A percentile compares a stretch with the other conserved stretches of the same genome.
Evolutionary conservation across 169 alveolate species (phyloP).

Genomic region (Ichthyophthirius multifiliis): DNA sequence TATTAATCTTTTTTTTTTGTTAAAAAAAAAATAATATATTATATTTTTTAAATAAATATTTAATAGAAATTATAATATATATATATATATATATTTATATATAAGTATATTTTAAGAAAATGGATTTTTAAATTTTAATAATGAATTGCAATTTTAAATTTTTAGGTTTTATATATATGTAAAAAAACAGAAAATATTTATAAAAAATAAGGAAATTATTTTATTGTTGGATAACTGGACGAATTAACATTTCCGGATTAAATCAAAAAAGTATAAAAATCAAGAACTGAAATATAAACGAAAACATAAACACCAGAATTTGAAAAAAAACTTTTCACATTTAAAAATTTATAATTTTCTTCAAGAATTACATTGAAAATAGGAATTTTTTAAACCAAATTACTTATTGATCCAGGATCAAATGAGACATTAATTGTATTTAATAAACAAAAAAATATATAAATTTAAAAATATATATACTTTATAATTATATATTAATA

Average conservation of each 20-base stretch:
- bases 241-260: constrained; percentile 18
- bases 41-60: no score
- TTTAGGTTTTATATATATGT: not conserved
- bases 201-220: constrained; percentile 27
- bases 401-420: constrained; percentile 21
- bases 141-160: not conserved
- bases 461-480: no score
- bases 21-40: no score
- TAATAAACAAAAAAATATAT: no score
- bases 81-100: no score
- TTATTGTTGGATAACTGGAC: constrained; percentile 31
- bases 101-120: not conserved
- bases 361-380: constrained; percentile 35
- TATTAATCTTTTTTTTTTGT: no score
- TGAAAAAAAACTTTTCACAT: constrained; percentile 25
- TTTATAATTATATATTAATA: not conserved
- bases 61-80: no score
- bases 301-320: constrained; percentile 16
- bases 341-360: constrained; percentile 24
- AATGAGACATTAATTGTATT: constrained; percentile 13
- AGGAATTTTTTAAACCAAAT: constrained; percentile 30
- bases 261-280: constrained; percentile 20
- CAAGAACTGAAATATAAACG: constrained; percentile 22
- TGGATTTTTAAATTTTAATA: not conserved
- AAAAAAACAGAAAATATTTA: not conserved